phyloP scores from a whole-genome alignment of 176 grass and related monocot species.

The Tillandsia leiboldiana region DNA sequence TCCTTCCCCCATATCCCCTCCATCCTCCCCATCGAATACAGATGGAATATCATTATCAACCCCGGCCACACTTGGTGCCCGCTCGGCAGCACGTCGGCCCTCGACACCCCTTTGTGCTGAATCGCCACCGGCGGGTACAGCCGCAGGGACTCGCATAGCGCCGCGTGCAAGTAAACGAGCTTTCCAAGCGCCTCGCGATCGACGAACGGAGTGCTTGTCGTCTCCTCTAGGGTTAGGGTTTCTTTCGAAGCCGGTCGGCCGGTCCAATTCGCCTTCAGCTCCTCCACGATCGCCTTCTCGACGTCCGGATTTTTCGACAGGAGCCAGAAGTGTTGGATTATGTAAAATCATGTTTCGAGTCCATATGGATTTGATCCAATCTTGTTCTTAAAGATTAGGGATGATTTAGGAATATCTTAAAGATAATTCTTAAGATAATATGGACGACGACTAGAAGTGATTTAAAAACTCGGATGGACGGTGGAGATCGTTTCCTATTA shows the following conservation, averaged over 20 bases:
- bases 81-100: conserved; percentile 53
- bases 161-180: conserved; percentile 67
- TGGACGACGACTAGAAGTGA: too few species aligned
- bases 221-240: not conserved
- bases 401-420: too few species aligned
- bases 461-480: too few species aligned
- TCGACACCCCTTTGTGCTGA: conserved; percentile 44
- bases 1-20: conserved; percentile 78
- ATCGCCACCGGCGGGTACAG: conserved; percentile 68
- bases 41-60: conserved; percentile 31
- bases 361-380: too few species aligned
- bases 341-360: too few species aligned
- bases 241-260: not conserved
- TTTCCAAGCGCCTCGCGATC: conserved; percentile 23
- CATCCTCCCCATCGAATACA: conserved; percentile 82
- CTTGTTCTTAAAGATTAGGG: too few species aligned
- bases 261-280: conserved; percentile 26
- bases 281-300: conserved; percentile 46
- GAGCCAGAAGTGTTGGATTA: conserved; percentile 80
- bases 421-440: too few species aligned
- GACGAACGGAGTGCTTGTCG: conserved; percentile 2
- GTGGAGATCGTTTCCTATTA: too few species aligned
- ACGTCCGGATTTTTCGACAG: conserved; percentile 47
- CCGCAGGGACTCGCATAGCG: conserved; percentile 60
- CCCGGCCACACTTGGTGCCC: conserved; percentile 12